Evolutionary conservation across 768 basidiomycete species (phyloP).

Genomic region (Mycena olivaceomarginata): DNA sequence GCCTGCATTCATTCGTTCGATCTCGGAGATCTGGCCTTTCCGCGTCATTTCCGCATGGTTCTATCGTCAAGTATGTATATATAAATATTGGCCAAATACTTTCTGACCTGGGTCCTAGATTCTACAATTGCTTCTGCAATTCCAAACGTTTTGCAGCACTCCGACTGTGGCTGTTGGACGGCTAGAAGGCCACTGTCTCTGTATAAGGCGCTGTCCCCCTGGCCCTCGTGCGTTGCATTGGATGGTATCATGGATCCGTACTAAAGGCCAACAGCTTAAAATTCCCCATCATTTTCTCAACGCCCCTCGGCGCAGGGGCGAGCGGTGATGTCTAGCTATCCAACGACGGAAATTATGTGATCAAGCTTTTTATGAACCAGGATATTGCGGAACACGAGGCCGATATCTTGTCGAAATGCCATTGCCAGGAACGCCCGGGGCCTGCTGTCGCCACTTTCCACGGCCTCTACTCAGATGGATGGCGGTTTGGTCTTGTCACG

Average conservation of each 20-base stretch:
- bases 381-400: constrained; percentile 2
- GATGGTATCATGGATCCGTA: not conserved
- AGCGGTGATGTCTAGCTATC: not conserved
- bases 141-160: not conserved
- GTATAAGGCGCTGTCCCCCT: too few species aligned
- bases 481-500: too few species aligned
- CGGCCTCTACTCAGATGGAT: too few species aligned
- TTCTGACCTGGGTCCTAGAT: not conserved
- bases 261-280: constrained; percentile 3
- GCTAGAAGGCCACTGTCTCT: not conserved
- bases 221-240: too few species aligned
- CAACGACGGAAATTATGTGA: not conserved
- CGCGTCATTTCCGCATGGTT: not conserved
- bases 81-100: not conserved
- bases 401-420: not conserved
- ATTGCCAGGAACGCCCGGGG: not conserved
- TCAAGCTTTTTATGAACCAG: not conserved
- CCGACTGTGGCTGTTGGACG: not conserved
- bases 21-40: too few species aligned
- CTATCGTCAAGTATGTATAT: not conserved
- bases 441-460: not conserved
- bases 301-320: too few species aligned
- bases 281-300: constrained; percentile 4
- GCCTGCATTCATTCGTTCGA: not conserved
- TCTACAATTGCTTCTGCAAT: not conserved